Evolutionary conservation across 768 basidiomycete genomes (phyloP), one percentile per base, ranked within the genome.

Genomic region (Amyloporia xantha): DNA sequence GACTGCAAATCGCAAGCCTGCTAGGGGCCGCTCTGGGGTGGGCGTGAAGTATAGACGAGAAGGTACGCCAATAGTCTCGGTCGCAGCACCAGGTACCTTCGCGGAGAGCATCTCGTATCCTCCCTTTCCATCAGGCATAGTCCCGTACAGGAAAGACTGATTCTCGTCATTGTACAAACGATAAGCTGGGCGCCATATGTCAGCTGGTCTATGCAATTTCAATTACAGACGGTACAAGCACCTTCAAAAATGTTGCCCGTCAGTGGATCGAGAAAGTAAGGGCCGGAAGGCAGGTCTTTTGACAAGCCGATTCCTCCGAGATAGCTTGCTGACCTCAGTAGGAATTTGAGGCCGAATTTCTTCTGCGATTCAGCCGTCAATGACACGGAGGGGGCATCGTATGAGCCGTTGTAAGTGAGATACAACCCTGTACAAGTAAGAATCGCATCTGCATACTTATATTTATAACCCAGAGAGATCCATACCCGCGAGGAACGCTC

Each of bases 1-100:
- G 40, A 79, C 67, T 2, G 62, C 76, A 46, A 79, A 70, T 3
- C 76, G 75, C 13, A 62, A 61, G 30, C 78, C 76, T 1, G 71
- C 64, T 44, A 79, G 67, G 4, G 59, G 68, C 40, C 65, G 58
- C 30, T 57, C 45, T 10, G 54, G 35, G 2, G 60, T 59, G 5
- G 62, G 57, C 20, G 57, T 58, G 48, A 65, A 65, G 47, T 71
- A 69, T 1, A 78, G 54, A 2, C 76, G 70, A 0, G 77, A 77
- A 0, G 78, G 77, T 2, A 79, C 70, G 15, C 73, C 74, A 30
- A 81, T 71, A 50, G 56, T 57, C 35, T 54, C 53, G 1, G 62
- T 62, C 2, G 60, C 56, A 7, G 58, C 62, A 2, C 62, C 61
- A 12, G 52, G 50, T 7, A 57, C 51, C 44, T 56, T 54, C 1